These are phyloP conservation scores for Citrus inodora DNA, from an alignment of 345 rosid genomes.

Conservation along the genomic window DNA sequence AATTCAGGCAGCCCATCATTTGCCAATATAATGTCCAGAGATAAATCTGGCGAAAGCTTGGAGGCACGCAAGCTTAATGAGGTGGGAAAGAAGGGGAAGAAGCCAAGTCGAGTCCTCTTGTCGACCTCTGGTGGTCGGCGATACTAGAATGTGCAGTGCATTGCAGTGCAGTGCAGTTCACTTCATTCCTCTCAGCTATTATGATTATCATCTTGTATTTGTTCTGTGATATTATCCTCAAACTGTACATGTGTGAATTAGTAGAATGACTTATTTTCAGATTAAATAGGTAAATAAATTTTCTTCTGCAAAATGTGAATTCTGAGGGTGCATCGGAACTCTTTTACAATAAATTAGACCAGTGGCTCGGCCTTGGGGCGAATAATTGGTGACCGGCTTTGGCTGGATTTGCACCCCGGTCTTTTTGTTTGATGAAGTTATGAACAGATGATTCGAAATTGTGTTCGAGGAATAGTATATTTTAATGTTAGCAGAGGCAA, in stretches of 20 bases:
- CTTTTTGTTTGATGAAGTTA: neutral
- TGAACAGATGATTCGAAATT: neutral
- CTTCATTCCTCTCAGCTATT: neutral
- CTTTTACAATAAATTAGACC: neutral
- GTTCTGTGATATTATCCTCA: neutral
- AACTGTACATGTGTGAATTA: neutral
- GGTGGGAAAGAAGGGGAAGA: constrained; percentile 76
- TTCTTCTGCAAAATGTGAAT: neutral
- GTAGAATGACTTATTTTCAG: neutral
- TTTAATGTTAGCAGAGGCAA: too few relatives aligned
- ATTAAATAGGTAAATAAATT: neutral
- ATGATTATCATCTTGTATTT: neutral
- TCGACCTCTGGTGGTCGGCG: constrained; percentile 86
- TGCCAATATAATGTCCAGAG: constrained; percentile 67
- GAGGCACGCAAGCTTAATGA: constrained; percentile 44
- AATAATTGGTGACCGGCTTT: neutral
- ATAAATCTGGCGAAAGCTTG: constrained; percentile 37
- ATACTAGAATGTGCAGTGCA: constrained; percentile 35
- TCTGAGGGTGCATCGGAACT: neutral
- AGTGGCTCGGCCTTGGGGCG: neutral
- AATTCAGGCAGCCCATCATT: constrained; percentile 58
- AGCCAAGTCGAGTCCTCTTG: constrained; percentile 62
- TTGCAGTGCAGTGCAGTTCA: too few relatives aligned
- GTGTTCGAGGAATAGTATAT: neutral
- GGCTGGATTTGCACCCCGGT: too few relatives aligned